Percentiles rank a stretch among this genome's conserved stretches.
Evolutionary conservation across 202 grass and related monocot species (phyloP).

Genomic region (Setaria italica): DNA sequence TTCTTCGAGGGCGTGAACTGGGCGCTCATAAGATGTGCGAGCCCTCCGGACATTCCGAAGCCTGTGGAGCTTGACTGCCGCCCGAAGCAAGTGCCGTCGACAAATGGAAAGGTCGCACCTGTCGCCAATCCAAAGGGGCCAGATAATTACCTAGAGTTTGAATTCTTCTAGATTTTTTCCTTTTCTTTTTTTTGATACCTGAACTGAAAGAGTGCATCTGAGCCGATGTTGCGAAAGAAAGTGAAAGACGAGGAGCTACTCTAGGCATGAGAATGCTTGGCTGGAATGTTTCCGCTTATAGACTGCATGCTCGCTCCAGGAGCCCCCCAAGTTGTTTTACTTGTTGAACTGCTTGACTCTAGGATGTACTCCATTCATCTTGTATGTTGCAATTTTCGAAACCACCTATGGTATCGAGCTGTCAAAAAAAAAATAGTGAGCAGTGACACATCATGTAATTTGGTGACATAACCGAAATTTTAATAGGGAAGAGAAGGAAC

Average conservation of each 20-base stretch:
- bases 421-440: background rate
- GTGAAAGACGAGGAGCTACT: constrained; percentile 41
- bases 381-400: constrained; percentile 47
- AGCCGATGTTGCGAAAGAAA: constrained; percentile 21
- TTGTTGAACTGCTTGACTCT: constrained; percentile 44
- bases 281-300: constrained; percentile 27
- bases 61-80: constrained; percentile 59
- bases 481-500: too few species aligned
- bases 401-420: constrained; percentile 26
- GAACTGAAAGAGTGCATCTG: constrained; percentile 33
- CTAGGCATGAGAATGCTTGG: constrained; percentile 25
- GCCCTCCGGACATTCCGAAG: constrained; percentile 78
- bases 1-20: constrained; percentile 98
- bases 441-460: too few species aligned
- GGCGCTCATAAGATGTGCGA: constrained; percentile 87
- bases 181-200: constrained; percentile 14
- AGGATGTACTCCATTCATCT: constrained; percentile 30
- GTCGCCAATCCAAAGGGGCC: constrained; percentile 62
- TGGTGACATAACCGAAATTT: too few species aligned
- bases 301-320: constrained; percentile 35
- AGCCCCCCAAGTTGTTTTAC: constrained; percentile 24
- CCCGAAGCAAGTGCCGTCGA: constrained; percentile 52
- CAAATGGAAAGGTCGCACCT: constrained; percentile 59
- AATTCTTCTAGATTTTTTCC: constrained; percentile 68
- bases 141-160: constrained; percentile 83